Conservation (phyloP, 495 filamentous ascomycete species). For the Usnea hakonensis region DNA sequence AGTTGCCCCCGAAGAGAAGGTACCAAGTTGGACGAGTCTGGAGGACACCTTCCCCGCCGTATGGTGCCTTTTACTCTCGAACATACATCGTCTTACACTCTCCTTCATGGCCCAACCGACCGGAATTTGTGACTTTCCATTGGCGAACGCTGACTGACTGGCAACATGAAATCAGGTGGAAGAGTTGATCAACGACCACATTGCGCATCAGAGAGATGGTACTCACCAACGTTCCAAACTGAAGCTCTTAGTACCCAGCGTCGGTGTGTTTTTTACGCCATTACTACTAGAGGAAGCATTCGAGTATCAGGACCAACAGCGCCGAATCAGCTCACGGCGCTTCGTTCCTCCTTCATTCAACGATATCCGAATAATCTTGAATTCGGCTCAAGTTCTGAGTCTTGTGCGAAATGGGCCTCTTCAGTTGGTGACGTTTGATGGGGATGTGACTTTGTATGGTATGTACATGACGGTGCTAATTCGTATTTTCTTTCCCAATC, state of each 20-base stretch:
- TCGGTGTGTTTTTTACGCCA: conserved; percentile 87
- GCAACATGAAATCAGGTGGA: conserved; percentile 42
- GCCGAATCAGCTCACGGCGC: conserved; percentile 81
- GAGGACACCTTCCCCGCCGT: no score
- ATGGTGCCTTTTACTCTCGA: neutral
- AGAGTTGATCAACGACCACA: conserved; percentile 83
- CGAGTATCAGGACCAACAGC: conserved; percentile 73
- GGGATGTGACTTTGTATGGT: conserved; percentile 90
- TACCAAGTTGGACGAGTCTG: no score
- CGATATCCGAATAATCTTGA: conserved; percentile 85
- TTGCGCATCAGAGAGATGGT: conserved; percentile 57
- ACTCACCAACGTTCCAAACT: conserved; percentile 73
- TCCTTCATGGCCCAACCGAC: neutral
- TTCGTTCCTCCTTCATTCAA: conserved; percentile 98
- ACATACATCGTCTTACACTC: neutral
- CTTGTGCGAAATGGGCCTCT: conserved; percentile 61
- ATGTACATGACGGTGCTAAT: neutral
- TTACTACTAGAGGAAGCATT: conserved; percentile 83
- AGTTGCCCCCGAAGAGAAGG: no score
- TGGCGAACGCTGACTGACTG: neutral
- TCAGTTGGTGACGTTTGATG: conserved; percentile 89
- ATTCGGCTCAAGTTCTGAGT: conserved; percentile 88
- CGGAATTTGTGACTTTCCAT: neutral
- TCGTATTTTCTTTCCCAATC: neutral
- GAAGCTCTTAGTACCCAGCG: conserved; percentile 80